Base-by-base conservation (phyloP, 371 early-diverging fungal species). In the Chytridiales sp. region DNA sequence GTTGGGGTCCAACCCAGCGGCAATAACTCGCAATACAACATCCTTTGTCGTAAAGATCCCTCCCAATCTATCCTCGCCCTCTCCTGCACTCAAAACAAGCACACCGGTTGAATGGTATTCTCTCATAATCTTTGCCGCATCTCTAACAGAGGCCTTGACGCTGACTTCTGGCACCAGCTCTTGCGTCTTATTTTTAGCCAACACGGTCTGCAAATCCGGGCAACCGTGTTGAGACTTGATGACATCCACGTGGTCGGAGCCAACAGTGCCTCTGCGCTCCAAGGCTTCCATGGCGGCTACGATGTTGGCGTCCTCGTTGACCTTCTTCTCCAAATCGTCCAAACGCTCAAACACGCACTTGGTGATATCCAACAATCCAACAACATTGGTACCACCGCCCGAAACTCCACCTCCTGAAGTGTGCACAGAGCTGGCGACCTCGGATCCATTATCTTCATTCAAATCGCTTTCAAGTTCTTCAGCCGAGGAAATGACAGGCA, bases 31-130 rank as follows among this genome's bases (percentile, higher is more conserved):
- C 58, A 97, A 80, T 31, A 96, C 97, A 62, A 98, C 88, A 74
- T 98, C 98, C 63, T 89, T 61, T 66, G 88, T 92, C n/a, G 97
- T 96, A 72, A 95, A 94, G 64, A 97, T 95, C 58, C 97, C 97
- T 21, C 90, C 87, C 56, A 97, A 78, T 27, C 40, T 54, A 30
- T 84, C 90, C 30, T 82, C 81, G 43, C 85, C 88, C 55, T 92
- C 91, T 11, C 60, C 52, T 9, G 40, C 38, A 26, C 57, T 60
- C 67, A 90, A 86, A 3, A 97, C 89, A 47, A 96, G 76, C 2
- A 93, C 94, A 36, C 95, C 96, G 0, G 97, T 97, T 44, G 90
- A 88, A 64, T 87, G 88, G 57, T 77, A 69, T 11, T 84, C 83
- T 62, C 88, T 91, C 97, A 97, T 95, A 68, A 88, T 75, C 43